Evolutionary conservation across 2,329 filamentous ascomycete species (phyloP).

Genomic region (Diaporthe sp.): DNA sequence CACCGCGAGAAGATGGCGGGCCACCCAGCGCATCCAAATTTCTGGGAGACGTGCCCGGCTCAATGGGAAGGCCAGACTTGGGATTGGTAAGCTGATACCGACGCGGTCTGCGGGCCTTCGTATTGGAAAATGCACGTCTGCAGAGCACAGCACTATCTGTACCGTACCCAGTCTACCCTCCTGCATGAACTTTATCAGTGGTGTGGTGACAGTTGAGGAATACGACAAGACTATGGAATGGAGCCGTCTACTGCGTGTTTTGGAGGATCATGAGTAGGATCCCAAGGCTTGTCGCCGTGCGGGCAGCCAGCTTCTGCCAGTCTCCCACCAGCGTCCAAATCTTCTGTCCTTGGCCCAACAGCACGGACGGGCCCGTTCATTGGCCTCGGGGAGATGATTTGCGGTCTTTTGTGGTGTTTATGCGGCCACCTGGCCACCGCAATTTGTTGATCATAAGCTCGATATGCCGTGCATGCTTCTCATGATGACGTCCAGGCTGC

Average conservation of each 20-base stretch:
- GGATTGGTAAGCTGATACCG: slow-evolving; percentile 35
- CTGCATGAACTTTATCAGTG: slow-evolving; percentile 20
- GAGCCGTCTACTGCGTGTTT: neutral
- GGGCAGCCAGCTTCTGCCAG: neutral
- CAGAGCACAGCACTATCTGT: slow-evolving; percentile 17
- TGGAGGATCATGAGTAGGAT: slow-evolving; percentile 21
- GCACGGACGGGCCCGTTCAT: neutral
- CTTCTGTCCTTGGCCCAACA: neutral
- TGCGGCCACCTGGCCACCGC: neutral
- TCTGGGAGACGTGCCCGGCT: neutral
- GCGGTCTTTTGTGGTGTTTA: neutral
- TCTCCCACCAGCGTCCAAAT: neutral
- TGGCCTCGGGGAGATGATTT: neutral
- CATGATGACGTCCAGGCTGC: slow-evolving; percentile 11
- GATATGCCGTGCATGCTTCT: neutral
- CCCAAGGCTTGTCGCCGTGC: neutral
- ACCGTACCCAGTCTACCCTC: neutral
- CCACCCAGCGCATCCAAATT: neutral
- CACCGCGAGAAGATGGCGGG: neutral
- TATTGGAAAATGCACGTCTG: slow-evolving; percentile 32
- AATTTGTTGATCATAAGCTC: slow-evolving; percentile 4
- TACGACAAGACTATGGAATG: slow-evolving; percentile 15
- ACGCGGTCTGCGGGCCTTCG: slow-evolving; percentile 23
- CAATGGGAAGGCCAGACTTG: neutral
- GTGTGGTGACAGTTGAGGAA: slow-evolving; percentile 24